A percentile compares a stretch with the other conserved stretches of the same genome.
Evolutionary conservation across 2,329 filamentous ascomycete genomes (phyloP).

Genomic region (Fusarium sp.): DNA sequence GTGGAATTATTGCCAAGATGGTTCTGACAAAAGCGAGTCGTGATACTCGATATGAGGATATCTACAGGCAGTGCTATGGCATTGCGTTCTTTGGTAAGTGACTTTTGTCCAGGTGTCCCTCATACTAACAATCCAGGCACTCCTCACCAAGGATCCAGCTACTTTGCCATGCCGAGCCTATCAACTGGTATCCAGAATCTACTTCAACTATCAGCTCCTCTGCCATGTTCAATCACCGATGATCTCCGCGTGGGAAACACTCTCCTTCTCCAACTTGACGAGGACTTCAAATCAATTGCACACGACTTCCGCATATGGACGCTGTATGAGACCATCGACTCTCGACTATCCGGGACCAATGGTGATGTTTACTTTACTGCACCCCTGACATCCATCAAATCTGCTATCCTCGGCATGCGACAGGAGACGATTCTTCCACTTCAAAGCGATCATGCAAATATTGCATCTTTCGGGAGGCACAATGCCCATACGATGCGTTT

Average conservation of each 20-base stretch:
- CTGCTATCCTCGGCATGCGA: constrained; percentile 61
- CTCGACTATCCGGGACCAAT: constrained; percentile 60
- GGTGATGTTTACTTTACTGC: constrained; percentile 67
- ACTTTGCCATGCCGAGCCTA: constrained; percentile 68
- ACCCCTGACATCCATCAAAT: constrained; percentile 68
- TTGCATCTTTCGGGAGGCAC: constrained; percentile 63
- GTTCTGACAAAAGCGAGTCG: constrained; percentile 62
- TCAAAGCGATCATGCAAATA: constrained; percentile 65
- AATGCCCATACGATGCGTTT: constrained; percentile 61
- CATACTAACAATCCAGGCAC: constrained; percentile 55
- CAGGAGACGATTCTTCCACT: constrained; percentile 64
- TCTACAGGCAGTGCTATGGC: constrained; percentile 68
- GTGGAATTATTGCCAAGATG: constrained; percentile 69
- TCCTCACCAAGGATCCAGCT: constrained; percentile 71
- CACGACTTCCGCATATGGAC: constrained; percentile 71
- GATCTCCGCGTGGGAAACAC: constrained; percentile 63
- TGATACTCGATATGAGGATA: constrained; percentile 52
- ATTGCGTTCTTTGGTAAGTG: constrained; percentile 68
- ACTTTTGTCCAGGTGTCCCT: rapidly evolving
- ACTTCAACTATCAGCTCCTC: constrained; percentile 61
- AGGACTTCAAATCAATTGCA: constrained; percentile 66
- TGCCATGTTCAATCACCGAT: constrained; percentile 62
- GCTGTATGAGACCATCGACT: constrained; percentile 71
- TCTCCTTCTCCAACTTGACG: constrained; percentile 61
- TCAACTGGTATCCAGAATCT: constrained; percentile 64